These are phyloP conservation scores for Podaxis sp. DNA, from an alignment of 768 basidiomycete species.

Conservation along the genomic window DNA sequence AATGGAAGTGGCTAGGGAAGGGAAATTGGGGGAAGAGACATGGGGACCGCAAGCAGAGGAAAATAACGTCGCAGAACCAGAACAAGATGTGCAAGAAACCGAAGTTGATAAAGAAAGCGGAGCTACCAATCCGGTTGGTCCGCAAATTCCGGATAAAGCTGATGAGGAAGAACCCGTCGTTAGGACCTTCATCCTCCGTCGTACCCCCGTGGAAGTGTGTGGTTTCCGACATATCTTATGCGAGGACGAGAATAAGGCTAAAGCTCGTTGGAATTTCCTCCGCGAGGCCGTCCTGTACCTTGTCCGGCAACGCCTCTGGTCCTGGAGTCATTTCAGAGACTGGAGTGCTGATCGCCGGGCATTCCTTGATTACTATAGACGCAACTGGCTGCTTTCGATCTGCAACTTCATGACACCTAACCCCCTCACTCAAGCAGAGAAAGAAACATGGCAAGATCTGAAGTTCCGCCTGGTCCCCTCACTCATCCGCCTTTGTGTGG, in stretches of 20 bases:
- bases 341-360: conserved; percentile 25
- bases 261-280: conserved; percentile 16
- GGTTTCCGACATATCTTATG: conserved; percentile 23
- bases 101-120: neutral
- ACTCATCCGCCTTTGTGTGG: conserved; percentile 30
- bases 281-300: conserved; percentile 4
- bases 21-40: neutral
- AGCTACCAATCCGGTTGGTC: no score
- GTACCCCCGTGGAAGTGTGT: conserved; percentile 12
- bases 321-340: conserved; percentile 15
- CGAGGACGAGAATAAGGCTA: conserved; percentile 15
- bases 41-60: neutral
- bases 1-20: neutral
- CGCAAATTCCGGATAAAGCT: neutral
- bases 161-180: neutral
- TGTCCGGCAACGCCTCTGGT: conserved; percentile 3
- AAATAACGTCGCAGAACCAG: neutral
- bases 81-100: neutral
- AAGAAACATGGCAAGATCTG: conserved; percentile 25
- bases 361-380: conserved; percentile 26
- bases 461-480: conserved; percentile 27
- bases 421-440: conserved; percentile 23
- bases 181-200: neutral
- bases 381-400: conserved; percentile 23
- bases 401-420: conserved; percentile 22